Base-by-base conservation (phyloP, 1,284 basidiomycete species). In the Mycena sp. region DNA sequence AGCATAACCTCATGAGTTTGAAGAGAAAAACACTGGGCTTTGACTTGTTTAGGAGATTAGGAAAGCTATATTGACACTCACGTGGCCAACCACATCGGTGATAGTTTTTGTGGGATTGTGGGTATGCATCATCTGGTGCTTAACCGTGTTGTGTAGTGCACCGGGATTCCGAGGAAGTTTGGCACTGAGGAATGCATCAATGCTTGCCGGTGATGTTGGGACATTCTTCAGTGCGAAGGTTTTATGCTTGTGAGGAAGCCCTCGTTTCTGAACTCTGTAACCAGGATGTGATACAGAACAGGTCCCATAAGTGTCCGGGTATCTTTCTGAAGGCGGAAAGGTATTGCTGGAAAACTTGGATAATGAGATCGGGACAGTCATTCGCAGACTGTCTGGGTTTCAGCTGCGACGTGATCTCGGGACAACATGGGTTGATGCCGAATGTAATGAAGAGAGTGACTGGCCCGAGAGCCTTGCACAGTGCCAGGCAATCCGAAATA, bases 391-490 rank as follows among this genome's bases (percentile, higher is more conserved):
- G 25, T 4, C 25, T 16, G 5, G 45, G 25, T 16, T 10, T 11
- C 5, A 46, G n/a, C 17, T 46, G 45, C 25, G 26, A 28, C 4
- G 16, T 26, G 3, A 53, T 41, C 21, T 53, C 38, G 6, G 51
- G 51, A 37, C 49, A 51, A 6, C 37, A 23, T 4, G 49, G 48
- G 25, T 23, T 50, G 29, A 21, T 35, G 2, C 30, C 43, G 26
- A 53, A 53, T 6, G 49, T 50, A 12, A 50, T 50, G 32, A 50
- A 50, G 6, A 50, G 21, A 25, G 49, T 51, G 10, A 51, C n/a
- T n/a, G n/a, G n/a, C n/a, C n/a, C n/a, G n/a, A n/a, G n/a, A n/a
- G n/a, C n/a, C n/a, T n/a, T n/a, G n/a, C n/a, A n/a, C n/a, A n/a
- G n/a, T n/a, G n/a, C n/a, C n/a, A n/a, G n/a, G n/a, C n/a, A n/a